Percentiles rank a stretch among this genome's conserved stretches.
Evolutionary conservation across 176 grass and related monocot species (phyloP).

Genomic region (Eleusine coracana): DNA sequence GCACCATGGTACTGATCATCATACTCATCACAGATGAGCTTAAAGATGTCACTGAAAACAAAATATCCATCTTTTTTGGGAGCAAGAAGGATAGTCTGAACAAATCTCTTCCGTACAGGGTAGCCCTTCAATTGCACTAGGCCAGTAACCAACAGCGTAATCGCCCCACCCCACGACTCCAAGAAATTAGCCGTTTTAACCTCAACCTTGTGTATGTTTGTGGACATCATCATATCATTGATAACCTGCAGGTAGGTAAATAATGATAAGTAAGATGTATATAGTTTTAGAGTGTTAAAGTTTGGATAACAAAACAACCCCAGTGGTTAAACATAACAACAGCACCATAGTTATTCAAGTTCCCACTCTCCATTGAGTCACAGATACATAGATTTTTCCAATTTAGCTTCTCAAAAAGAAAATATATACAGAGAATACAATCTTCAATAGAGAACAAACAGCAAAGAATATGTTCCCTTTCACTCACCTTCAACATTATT

Average conservation of each 20-base stretch:
- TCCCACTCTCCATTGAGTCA: background rate
- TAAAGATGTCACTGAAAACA: constrained; percentile 81
- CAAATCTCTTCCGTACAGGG: constrained; percentile 72
- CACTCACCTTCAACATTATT: background rate
- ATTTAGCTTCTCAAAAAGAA: background rate
- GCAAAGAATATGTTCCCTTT: background rate
- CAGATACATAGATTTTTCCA: background rate
- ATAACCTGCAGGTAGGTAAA: constrained; percentile 61
- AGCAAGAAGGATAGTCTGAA: constrained; percentile 84
- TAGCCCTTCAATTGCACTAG: constrained; percentile 66
- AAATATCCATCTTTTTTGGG: constrained; percentile 80
- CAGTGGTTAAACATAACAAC: background rate
- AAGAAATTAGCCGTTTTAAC: constrained; percentile 85
- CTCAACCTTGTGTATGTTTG: constrained; percentile 76
- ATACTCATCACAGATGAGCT: constrained; percentile 82
- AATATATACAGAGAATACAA: background rate
- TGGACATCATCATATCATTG: constrained; percentile 65
- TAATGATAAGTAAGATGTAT: constrained; percentile 30
- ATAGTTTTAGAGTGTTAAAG: background rate
- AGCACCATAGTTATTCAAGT: background rate
- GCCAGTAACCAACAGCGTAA: constrained; percentile 79
- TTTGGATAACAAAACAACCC: background rate
- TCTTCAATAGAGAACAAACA: background rate
- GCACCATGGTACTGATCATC: constrained; percentile 41
- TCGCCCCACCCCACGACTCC: constrained; percentile 55